Percentiles rank a stretch among this genome's conserved stretches.
These are phyloP conservation scores for Sporothrix humicola DNA, from an alignment of 2,329 filamentous ascomycete species.

Conservation along the genomic window DNA sequence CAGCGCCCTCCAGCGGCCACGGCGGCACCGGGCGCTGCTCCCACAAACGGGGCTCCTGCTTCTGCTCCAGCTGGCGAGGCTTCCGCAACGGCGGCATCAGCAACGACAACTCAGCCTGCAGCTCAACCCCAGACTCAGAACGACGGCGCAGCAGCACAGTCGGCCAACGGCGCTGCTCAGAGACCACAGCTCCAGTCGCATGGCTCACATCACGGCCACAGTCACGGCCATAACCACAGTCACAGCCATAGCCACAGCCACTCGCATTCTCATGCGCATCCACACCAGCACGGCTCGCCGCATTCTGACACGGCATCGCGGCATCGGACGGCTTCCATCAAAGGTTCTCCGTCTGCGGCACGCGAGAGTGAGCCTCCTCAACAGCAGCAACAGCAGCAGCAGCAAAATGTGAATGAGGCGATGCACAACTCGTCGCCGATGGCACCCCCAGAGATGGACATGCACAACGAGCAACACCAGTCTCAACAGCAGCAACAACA, in stretches of 20 bases:
- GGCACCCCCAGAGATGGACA: not conserved
- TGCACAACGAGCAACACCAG: not conserved
- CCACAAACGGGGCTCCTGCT: not conserved
- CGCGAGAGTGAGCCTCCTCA: not conserved
- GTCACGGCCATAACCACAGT: slow-evolving; percentile 6
- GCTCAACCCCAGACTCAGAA: not conserved
- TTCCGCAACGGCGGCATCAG: not conserved
- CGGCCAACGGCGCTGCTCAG: not conserved
- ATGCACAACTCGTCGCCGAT: slow-evolving; percentile 4
- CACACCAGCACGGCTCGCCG: slow-evolving; percentile 20
- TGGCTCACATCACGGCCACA: slow-evolving; percentile 6
- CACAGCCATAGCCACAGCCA: not conserved
- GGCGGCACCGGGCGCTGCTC: not conserved
- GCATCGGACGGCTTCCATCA: slow-evolving; percentile 2
- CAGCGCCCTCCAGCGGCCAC: slow-evolving; percentile 12
- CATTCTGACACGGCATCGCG: slow-evolving; percentile 23
- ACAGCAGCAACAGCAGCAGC: slow-evolving; percentile 23
- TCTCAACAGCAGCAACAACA: not conserved
- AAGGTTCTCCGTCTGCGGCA: slow-evolving; percentile 17
- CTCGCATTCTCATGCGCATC: not conserved
- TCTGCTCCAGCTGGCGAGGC: not conserved
- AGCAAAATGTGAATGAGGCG: not conserved
- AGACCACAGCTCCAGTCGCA: not conserved
- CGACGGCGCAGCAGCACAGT: not conserved
- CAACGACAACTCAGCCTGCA: not conserved